Evolutionary conservation across 2,329 filamentous ascomycete species (phyloP).

Genomic region (Bipolaris cookei): DNA sequence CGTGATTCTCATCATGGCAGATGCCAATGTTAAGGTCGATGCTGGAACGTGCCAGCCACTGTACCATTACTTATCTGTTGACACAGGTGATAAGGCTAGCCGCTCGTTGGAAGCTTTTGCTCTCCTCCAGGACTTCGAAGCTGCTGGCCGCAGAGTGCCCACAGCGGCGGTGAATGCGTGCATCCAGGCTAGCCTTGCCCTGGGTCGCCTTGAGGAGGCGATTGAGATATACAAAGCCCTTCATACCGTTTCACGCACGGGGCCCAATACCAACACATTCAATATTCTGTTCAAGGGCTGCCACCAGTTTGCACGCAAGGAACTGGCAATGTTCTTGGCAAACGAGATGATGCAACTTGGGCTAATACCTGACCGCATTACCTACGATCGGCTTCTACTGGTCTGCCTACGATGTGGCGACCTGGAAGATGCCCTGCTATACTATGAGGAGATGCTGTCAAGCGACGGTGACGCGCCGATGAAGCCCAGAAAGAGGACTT

Average conservation of each 20-base stretch:
- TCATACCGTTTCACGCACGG: slow-evolving; percentile 57
- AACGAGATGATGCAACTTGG: slow-evolving; percentile 65
- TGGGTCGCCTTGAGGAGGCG: slow-evolving; percentile 56
- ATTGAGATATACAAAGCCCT: slow-evolving; percentile 67
- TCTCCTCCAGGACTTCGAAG: slow-evolving; percentile 63
- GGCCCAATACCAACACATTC: slow-evolving; percentile 62
- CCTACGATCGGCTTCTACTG: slow-evolving; percentile 67
- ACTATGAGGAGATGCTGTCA: slow-evolving; percentile 59
- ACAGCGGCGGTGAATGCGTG: slow-evolving; percentile 59
- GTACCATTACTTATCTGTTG: slow-evolving; percentile 60
- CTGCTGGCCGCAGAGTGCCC: slow-evolving; percentile 58
- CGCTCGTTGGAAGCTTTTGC: slow-evolving; percentile 61
- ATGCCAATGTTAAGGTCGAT: slow-evolving; percentile 64
- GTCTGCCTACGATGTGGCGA: slow-evolving; percentile 56
- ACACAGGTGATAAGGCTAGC: slow-evolving; percentile 45
- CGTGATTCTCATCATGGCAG: slow-evolving; percentile 75
- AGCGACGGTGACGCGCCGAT: not conserved
- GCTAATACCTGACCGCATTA: slow-evolving; percentile 62
- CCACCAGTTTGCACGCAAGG: slow-evolving; percentile 52
- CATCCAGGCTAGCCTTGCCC: slow-evolving; percentile 59
- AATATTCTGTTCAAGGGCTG: slow-evolving; percentile 65
- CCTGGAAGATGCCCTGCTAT: slow-evolving; percentile 56
- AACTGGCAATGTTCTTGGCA: slow-evolving; percentile 66
- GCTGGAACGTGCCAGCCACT: slow-evolving; percentile 69
- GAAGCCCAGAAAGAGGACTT: slow-evolving; percentile 27